Conservation (phyloP, 306 rosid species). For the Vigna angularis region DNA sequence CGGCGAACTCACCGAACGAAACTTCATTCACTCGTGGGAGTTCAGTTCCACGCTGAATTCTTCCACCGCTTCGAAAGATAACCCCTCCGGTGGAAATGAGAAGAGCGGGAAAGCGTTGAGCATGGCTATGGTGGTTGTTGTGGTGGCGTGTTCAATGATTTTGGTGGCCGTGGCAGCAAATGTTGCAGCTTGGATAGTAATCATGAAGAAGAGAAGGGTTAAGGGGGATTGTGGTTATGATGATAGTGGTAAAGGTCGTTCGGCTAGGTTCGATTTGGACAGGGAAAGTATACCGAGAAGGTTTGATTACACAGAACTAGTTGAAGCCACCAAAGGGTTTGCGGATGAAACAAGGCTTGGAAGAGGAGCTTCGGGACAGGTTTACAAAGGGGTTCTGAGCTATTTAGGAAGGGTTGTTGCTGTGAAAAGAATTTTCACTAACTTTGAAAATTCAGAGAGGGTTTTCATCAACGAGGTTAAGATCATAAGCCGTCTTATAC, state of each 20-base stretch:
- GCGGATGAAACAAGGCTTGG: constrained; percentile 52
- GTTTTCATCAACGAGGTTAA: constrained; percentile 51
- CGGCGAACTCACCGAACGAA: not conserved
- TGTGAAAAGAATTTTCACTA: constrained; percentile 53
- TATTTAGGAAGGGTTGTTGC: constrained; percentile 47
- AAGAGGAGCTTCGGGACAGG: constrained; percentile 61
- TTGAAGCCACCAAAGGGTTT: constrained; percentile 51
- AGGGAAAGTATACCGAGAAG: constrained; percentile 48
- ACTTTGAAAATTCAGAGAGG: constrained; percentile 42
- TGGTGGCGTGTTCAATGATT: constrained; percentile 2
- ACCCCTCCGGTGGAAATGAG: not conserved
- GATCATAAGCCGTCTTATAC: constrained; percentile 58
- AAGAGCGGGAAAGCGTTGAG: not conserved
- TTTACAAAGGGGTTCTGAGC: constrained; percentile 47
- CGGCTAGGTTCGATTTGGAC: constrained; percentile 37
- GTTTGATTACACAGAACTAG: constrained; percentile 51
- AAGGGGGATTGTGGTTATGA: not conserved
- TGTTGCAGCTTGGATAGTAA: constrained; percentile 25
- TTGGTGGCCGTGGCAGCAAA: constrained; percentile 2
- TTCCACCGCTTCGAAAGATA: not conserved
- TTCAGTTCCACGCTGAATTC: constrained; percentile 47
- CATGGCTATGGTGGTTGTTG: not conserved
- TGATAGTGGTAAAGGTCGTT: not conserved
- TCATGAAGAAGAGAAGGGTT: constrained; percentile 34
- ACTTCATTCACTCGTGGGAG: constrained; percentile 52